Evolutionary conservation across 2,329 filamentous ascomycete species (phyloP), one percentile per base, ranked within the genome.

Genomic region (Coleophoma eucalyptorum): DNA sequence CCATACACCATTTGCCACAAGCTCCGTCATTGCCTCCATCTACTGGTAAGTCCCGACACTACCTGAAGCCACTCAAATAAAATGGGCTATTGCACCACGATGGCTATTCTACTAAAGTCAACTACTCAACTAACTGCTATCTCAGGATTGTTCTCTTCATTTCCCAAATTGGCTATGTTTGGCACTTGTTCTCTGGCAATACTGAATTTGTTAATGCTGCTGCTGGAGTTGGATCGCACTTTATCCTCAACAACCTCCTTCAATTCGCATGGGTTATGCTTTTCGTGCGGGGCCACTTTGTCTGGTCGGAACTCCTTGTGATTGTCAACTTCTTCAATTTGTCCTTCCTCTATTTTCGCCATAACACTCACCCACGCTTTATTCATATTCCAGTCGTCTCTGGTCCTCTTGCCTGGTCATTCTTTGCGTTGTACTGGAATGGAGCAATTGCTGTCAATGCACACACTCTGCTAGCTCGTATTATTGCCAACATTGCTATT

Each of bases 341-440:
- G 48, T 79, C 79, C 8, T 77, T 80, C 34, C 79, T 92, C 32
- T 96, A 96, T 73, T 91, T 93, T 80, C 84, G 87, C 55, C 86
- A 95, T 72, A 78, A 79, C 18, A 80, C 79, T 0, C 85, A 86
- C 49, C 83, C 88, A 4, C 78, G 84, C 53, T 83, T 88, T 62
- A 89, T 96, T 59, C 90, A 96, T 69, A 73, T 84, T 11, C 83
- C 89, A 5, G 84, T 84, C 42, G 83, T 91, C 19, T 86, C 87
- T 15, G 89, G 84, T 0, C 91, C 91, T 5, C 75, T 96, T 59
- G 89, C 87, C 1, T 96, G 90, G 89, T 91, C 87, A 13, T 89
- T 94, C 64, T 84, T 93, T 13, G 87, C 89, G 31, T 77, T 96
- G 48, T 93, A 92, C 75, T 96, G 90, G 89, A 89, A 90, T 60